Evolutionary conservation across 129 eudicot species (phyloP).

Genomic region (Saposhnikovia divaricata): DNA sequence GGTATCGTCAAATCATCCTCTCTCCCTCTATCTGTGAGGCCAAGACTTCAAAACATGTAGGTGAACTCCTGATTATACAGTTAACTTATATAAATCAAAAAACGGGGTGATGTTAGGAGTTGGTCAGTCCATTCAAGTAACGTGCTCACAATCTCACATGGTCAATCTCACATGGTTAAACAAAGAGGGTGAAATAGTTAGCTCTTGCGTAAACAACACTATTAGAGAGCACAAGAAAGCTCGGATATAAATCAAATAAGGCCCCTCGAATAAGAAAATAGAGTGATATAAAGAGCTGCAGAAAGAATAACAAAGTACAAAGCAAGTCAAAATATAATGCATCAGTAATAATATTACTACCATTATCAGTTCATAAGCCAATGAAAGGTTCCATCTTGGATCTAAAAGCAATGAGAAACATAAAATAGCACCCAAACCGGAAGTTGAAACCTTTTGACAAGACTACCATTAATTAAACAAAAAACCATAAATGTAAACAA

Average conservation of each 20-base stretch:
- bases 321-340: not conserved
- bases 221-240: too few relatives aligned
- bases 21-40: not conserved
- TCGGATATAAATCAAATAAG: not conserved
- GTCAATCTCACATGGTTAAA: too few relatives aligned
- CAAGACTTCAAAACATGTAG: not conserved
- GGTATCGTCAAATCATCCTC: not conserved
- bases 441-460: not conserved
- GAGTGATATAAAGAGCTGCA: not conserved
- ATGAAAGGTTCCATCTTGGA: not conserved
- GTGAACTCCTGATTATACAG: not conserved
- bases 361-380: too few relatives aligned
- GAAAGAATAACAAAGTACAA: not conserved
- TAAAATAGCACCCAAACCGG: not conserved
- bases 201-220: not conserved
- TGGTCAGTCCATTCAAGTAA: not conserved
- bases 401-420: not conserved
- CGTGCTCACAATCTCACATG: not conserved
- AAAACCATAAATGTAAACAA: conserved; percentile 3
- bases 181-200: not conserved
- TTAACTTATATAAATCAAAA: too few relatives aligned
- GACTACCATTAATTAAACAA: not conserved
- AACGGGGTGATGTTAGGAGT: not conserved
- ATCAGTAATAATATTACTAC: too few relatives aligned
- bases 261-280: not conserved